Conservation (phyloP, 2,329 filamentous ascomycete genomes). For the Talaromyces sp. region DNA sequence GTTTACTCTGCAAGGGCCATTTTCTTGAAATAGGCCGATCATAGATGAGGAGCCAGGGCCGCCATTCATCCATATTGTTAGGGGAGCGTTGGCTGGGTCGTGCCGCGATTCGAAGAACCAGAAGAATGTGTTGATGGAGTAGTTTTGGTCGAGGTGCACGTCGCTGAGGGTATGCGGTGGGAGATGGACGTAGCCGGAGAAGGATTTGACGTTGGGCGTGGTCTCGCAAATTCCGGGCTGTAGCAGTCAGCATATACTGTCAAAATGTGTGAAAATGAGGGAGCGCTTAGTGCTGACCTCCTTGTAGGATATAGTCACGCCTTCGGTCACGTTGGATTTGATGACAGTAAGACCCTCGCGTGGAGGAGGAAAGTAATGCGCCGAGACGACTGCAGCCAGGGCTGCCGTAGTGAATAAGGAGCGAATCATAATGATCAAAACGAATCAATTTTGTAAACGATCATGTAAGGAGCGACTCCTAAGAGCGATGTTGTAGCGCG, state of each 20-base stretch:
- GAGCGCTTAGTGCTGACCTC: conserved; percentile 30
- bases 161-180: conserved; percentile 46
- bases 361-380: conserved; percentile 41
- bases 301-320: conserved; percentile 47
- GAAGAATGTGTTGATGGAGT: conserved; percentile 63
- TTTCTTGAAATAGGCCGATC: conserved; percentile 43
- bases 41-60: conserved; percentile 47
- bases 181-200: conserved; percentile 59
- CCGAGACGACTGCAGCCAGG: conserved; percentile 24
- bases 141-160: conserved; percentile 46
- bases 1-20: conserved; percentile 45
- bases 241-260: neutral
- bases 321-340: conserved; percentile 43
- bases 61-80: conserved; percentile 48
- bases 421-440: conserved; percentile 8
- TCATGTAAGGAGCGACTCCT: neutral
- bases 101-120: conserved; percentile 60
- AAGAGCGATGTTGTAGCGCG: neutral
- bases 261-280: neutral
- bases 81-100: conserved; percentile 43
- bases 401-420: neutral
- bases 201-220: conserved; percentile 54
- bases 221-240: conserved; percentile 55
- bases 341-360: conserved; percentile 42
- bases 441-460: neutral